Conservation (phyloP, 305 asterid species). For the Euphrasia arctica region DNA sequence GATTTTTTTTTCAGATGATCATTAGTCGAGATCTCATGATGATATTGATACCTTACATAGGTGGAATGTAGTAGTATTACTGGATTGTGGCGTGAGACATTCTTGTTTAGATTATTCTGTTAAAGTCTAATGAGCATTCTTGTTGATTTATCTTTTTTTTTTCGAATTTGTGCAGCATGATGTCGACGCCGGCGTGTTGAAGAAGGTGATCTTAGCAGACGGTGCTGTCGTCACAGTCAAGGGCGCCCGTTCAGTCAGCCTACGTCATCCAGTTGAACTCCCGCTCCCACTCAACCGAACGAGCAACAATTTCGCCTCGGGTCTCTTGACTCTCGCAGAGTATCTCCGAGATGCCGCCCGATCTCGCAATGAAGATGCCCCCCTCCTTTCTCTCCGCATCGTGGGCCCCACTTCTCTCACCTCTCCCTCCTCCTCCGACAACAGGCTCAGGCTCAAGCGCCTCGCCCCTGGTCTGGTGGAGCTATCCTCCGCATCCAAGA, state of each 20-base stretch:
- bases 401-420: conserved; percentile 87
- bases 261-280: conserved; percentile 78
- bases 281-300: conserved; percentile 79
- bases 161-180: conserved; percentile 59
- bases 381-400: conserved; percentile 64
- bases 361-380: conserved; percentile 36
- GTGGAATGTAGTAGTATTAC: not conserved
- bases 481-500: conserved; percentile 61
- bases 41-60: not conserved
- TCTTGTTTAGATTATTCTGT: not conserved
- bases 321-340: conserved; percentile 69
- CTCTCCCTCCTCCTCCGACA: conserved; percentile 54
- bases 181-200: conserved; percentile 88
- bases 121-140: not conserved
- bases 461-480: conserved; percentile 96
- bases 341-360: conserved; percentile 58
- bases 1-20: not conserved
- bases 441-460: conserved; percentile 79
- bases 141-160: conserved; percentile 20
- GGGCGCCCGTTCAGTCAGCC: conserved; percentile 91
- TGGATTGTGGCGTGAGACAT: not conserved
- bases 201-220: conserved; percentile 80
- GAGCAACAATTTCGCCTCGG: conserved; percentile 54
- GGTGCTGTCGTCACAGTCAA: conserved; percentile 90
- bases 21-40: conserved; percentile 4